Evolutionary conservation across 2,329 filamentous ascomycete genomes (phyloP), one percentile per base, ranked within the genome.

Genomic region (Penicillium italicum): DNA sequence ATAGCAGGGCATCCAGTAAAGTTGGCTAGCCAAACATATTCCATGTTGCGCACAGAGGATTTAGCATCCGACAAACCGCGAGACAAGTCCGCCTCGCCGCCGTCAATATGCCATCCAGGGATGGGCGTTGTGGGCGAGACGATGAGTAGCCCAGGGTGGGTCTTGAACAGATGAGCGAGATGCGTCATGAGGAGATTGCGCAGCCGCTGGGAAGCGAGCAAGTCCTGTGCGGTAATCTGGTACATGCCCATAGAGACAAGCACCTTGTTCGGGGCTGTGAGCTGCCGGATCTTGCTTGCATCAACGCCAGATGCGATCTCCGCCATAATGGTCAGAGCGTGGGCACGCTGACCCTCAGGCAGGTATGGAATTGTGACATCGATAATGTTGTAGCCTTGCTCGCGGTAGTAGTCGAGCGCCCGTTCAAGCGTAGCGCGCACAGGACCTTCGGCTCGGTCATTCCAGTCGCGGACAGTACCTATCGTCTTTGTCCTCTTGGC

Each of bases 1-100:
- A 95, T 82, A 1, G 89, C 85, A 0, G 92, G 92, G 46, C 86
- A 86, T 0, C 92, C 92, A 0, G 81, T 84, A 64, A 91, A 86
- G 73, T 97, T 97, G 7, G 91, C 88, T 34, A 96, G 74, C 82
- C 89, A 96, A 16, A 89, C 85, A 73, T 90, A 96, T 72, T 87
- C 84, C 90, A 96, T 96, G 68, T 84, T 89, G 26, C 82, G 79
- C n/a, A 96, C 77, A 16, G 84, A 86, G 58, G 76, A 79, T 69
- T 94, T 91, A 0, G 81, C 86, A 70, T 97, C 88, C 36, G 81
- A 86, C 62, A 90, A 77, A 2, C 92, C 92, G 44, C 79, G 74
- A 8, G 68, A 62, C 5, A 85, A 69, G 66, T 91, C 85, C n/a
- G 76, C 76, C 16, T 85, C 77, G 38, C 89, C 86, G 9, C 77